A percentile compares a stretch with the other conserved stretches of the same genome.
Conservation (phyloP, 768 basidiomycete species). For the Kwoniella pini region DNA sequence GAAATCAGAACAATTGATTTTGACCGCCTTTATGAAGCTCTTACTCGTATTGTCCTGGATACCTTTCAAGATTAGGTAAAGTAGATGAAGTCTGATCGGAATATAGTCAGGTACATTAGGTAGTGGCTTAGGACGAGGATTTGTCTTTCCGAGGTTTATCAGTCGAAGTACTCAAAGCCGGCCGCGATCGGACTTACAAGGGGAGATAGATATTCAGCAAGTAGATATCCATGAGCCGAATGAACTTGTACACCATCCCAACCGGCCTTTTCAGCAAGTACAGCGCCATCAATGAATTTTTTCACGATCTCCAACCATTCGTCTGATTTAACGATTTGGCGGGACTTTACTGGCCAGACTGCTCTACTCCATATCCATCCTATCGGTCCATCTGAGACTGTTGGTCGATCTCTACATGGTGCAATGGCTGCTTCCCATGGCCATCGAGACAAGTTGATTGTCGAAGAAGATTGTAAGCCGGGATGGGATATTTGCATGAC, state of each 20-base stretch:
- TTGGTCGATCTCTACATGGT: constrained; percentile 60
- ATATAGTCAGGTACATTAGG: constrained; percentile 34
- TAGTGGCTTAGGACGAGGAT: constrained; percentile 34
- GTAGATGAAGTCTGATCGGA: constrained; percentile 36
- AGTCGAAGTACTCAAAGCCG: no score
- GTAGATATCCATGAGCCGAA: constrained; percentile 49
- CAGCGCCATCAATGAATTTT: constrained; percentile 69
- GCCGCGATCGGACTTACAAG: constrained; percentile 39
- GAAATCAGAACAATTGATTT: constrained; percentile 50
- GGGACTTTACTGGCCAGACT: constrained; percentile 60
- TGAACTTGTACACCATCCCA: constrained; percentile 89
- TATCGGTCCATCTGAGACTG: constrained; percentile 53
- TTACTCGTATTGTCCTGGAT: constrained; percentile 19
- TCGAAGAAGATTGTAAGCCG: constrained; percentile 74
- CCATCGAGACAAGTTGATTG: constrained; percentile 66
- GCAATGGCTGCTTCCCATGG: constrained; percentile 67
- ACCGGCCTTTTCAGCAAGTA: constrained; percentile 65
- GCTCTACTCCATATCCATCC: constrained; percentile 60
- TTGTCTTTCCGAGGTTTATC: no score
- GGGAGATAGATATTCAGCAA: constrained; percentile 46
- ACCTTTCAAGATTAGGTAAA: constrained; percentile 38
- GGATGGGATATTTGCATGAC: constrained; percentile 81
- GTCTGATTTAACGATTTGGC: constrained; percentile 60
- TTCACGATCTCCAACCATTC: constrained; percentile 68
- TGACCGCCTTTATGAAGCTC: constrained; percentile 40